Evolutionary conservation across 495 filamentous ascomycete genomes (phyloP).

Genomic region (Neurospora sp.): DNA sequence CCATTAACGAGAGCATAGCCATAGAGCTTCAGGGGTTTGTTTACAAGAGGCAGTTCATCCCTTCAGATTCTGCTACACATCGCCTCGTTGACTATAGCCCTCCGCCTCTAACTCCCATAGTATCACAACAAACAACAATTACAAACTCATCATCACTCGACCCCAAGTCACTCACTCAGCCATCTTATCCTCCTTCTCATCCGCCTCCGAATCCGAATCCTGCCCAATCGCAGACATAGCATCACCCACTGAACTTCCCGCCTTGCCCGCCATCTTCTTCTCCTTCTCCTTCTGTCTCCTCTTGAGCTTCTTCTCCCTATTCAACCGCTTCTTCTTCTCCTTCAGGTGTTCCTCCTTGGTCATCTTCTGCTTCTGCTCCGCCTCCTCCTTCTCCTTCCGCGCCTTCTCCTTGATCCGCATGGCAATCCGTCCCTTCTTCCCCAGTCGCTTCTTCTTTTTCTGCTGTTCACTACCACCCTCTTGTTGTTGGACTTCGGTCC

Average conservation of each 20-base stretch:
- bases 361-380: conserved; percentile 18
- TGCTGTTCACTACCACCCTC: conserved; percentile 1
- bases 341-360: conserved; percentile 39
- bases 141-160: background rate
- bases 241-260: background rate
- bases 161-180: background rate
- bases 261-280: conserved; percentile 30
- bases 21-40: background rate
- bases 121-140: background rate
- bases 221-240: background rate
- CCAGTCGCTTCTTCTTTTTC: conserved; percentile 33
- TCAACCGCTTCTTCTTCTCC: conserved; percentile 45
- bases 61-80: background rate
- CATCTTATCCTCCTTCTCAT: background rate
- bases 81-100: too few relatives aligned
- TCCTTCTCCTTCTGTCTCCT: conserved; percentile 39
- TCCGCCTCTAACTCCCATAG: background rate
- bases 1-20: background rate
- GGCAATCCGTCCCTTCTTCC: conserved; percentile 45
- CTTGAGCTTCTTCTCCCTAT: conserved; percentile 43
- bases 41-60: background rate
- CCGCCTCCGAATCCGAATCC: background rate
- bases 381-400: conserved; percentile 20
- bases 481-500: background rate
- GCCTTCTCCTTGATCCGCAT: conserved; percentile 28